Percentiles rank a stretch among this genome's conserved stretches.
Evolutionary conservation across 495 filamentous ascomycete species (phyloP).

Genomic region (Neurospora sp.): DNA sequence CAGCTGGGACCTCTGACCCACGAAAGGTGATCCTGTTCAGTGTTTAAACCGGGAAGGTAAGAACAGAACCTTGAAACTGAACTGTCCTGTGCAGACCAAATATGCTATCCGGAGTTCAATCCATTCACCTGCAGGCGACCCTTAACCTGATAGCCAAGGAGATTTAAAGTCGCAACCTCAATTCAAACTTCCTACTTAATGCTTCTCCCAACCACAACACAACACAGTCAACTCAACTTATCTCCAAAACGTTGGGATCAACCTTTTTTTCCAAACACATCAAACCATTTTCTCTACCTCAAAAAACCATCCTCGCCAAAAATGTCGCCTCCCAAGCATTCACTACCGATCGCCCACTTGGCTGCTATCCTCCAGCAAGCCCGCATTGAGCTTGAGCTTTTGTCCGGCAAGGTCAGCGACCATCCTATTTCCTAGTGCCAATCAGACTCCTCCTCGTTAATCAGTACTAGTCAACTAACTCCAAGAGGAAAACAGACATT

Average conservation of each 20-base stretch:
- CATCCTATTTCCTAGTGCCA: background rate
- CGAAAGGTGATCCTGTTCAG: background rate
- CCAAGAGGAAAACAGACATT: background rate
- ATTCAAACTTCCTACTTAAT: background rate
- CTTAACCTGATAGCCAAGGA: background rate
- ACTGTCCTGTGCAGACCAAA: background rate
- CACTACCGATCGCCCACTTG: background rate
- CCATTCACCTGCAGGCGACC: background rate
- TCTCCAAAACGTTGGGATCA: background rate
- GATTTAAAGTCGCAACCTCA: background rate
- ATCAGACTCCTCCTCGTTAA: background rate
- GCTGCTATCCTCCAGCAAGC: background rate
- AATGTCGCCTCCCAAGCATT: background rate
- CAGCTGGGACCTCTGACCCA: background rate
- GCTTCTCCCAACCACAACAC: background rate
- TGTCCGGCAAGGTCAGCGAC: background rate
- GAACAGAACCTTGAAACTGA: background rate
- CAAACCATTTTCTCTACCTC: background rate
- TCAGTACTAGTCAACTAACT: background rate
- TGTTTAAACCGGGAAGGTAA: background rate
- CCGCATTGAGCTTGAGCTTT: background rate
- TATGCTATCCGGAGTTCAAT: background rate
- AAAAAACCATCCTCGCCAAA: background rate
- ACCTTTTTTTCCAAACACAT: background rate
- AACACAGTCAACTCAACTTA: background rate